A percentile compares a stretch with the other conserved stretches of the same genome.
Conservation (phyloP, 352 stramenopile species). For the Pythium dissimile region DNA sequence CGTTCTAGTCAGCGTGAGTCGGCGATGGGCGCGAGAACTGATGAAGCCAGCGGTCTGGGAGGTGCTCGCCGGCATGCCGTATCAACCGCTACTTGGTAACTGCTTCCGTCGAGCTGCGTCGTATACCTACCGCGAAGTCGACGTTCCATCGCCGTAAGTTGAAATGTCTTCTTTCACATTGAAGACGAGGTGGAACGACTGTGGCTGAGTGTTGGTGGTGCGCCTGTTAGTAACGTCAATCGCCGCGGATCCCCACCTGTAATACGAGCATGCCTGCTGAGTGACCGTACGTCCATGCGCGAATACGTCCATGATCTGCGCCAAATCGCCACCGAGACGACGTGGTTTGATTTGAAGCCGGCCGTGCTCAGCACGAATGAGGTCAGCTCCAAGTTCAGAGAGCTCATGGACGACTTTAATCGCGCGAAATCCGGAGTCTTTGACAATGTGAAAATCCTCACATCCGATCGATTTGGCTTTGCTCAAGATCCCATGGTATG, state of each 20-base stretch:
- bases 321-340: constrained; percentile 64
- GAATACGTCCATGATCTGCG: constrained; percentile 85
- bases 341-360: constrained; percentile 58
- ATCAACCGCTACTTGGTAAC: constrained; percentile 71
- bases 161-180: background rate
- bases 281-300: constrained; percentile 81
- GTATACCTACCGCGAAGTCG: constrained; percentile 86
- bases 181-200: too few relatives aligned
- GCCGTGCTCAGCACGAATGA: constrained; percentile 39
- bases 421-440: constrained; percentile 52
- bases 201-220: background rate
- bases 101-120: constrained; percentile 82
- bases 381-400: constrained; percentile 27
- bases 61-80: constrained; percentile 70
- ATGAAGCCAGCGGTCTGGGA: constrained; percentile 84
- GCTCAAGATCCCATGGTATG: constrained; percentile 58
- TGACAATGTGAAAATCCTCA: constrained; percentile 62
- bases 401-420: constrained; percentile 51
- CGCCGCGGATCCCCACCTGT: constrained; percentile 76
- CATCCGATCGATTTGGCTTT: constrained; percentile 56
- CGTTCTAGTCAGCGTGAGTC: constrained; percentile 60
- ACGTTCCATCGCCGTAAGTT: constrained; percentile 79
- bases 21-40: constrained; percentile 72
- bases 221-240: constrained; percentile 72
- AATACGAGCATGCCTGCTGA: constrained; percentile 78